Evolutionary conservation across 169 alveolate genomes (phyloP).

Genomic region (Plasmodium gaboni): DNA sequence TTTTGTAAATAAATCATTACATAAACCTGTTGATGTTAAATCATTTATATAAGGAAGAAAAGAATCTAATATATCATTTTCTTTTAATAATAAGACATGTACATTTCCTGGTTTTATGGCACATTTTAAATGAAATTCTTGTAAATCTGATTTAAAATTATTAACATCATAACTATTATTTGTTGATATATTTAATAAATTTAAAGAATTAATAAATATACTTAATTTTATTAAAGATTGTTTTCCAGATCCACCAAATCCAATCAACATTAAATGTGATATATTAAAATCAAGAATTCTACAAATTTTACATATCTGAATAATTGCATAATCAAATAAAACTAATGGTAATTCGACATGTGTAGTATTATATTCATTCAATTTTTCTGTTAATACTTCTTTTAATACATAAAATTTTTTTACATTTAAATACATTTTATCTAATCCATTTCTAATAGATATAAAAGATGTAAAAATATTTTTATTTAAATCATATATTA

Average conservation of each 20-base stretch:
- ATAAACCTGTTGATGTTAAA: conserved; percentile 95
- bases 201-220: conserved; percentile 92
- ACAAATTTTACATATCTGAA: conserved; percentile 94
- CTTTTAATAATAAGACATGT: conserved; percentile 94
- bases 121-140: conserved; percentile 94
- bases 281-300: conserved; percentile 94
- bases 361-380: conserved; percentile 92
- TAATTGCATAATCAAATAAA: conserved; percentile 95
- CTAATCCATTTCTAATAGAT: conserved; percentile 92
- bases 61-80: conserved; percentile 93
- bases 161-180: conserved; percentile 91
- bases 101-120: conserved; percentile 94
- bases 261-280: conserved; percentile 96
- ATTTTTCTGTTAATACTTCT: conserved; percentile 91
- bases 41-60: conserved; percentile 95
- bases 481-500: conserved; percentile 86
- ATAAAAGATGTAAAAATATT: conserved; percentile 91
- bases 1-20: conserved; percentile 94
- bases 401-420: conserved; percentile 89
- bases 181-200: conserved; percentile 89
- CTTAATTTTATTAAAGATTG: conserved; percentile 94
- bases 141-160: conserved; percentile 92
- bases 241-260: conserved; percentile 98
- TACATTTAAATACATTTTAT: conserved; percentile 89
- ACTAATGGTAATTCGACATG: conserved; percentile 95